A percentile compares a stretch with the other conserved stretches of the same genome.
These are phyloP conservation scores for Gossypium australe DNA, from an alignment of 345 rosid genomes.

Conservation along the genomic window DNA sequence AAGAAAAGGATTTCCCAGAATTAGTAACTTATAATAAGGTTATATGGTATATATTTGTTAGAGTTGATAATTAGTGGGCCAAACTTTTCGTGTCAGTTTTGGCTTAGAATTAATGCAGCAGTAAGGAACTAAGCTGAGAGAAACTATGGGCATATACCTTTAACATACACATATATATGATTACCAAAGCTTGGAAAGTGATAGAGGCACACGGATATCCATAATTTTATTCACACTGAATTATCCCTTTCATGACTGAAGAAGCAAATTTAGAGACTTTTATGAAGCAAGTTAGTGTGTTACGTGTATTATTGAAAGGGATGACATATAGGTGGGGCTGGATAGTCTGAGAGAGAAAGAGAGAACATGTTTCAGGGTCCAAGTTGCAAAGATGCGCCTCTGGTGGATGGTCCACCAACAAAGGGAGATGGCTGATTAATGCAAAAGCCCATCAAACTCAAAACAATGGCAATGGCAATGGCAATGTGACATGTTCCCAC, in stretches of 20 bases:
- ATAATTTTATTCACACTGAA: conserved; percentile 10
- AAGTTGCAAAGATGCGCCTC: conserved; percentile 15
- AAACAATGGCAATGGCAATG: conserved; percentile 17
- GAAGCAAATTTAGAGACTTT: conserved; percentile 16
- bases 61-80: not conserved
- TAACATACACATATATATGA: not conserved
- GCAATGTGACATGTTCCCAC: conserved; percentile 26
- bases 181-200: conserved; percentile 17
- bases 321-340: conserved; percentile 1
- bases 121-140: not conserved
- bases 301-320: conserved; percentile 11
- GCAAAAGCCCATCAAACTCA: not conserved
- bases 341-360: not conserved
- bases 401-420: conserved; percentile 22
- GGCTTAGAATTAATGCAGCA: not conserved
- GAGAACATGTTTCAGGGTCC: conserved; percentile 14
- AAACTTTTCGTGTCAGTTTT: conserved; percentile 16
- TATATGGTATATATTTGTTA: not conserved
- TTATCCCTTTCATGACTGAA: not conserved
- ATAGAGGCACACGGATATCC: conserved; percentile 35
- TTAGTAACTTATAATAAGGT: not conserved
- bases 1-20: not conserved
- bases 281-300: conserved; percentile 2
- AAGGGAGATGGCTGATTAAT: not conserved
- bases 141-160: not conserved